These are phyloP conservation scores for Botryotinia calthae DNA, from an alignment of 2,329 filamentous ascomycete species.

Conservation along the genomic window DNA sequence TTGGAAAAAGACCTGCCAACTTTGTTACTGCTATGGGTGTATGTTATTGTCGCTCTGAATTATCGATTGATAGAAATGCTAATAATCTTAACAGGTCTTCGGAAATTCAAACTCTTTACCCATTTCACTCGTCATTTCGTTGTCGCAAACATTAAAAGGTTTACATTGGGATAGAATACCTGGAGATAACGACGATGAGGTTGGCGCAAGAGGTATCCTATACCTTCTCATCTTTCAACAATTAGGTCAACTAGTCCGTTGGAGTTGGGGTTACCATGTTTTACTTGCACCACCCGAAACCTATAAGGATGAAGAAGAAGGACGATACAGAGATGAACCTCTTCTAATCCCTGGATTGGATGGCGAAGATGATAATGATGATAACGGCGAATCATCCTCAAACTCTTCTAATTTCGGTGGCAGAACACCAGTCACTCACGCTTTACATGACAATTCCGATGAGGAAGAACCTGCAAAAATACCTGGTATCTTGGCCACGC, in stretches of 20 bases:
- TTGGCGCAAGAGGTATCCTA: conserved; percentile 87
- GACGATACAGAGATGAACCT: conserved; percentile 55
- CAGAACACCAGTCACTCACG: conserved; percentile 37
- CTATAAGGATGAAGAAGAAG: conserved; percentile 59
- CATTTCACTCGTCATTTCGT: conserved; percentile 90
- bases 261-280: conserved; percentile 98
- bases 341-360: conserved; percentile 51
- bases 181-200: conserved; percentile 92
- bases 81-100: conserved; percentile 60
- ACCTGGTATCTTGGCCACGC: conserved; percentile 27
- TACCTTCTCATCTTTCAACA: conserved; percentile 98
- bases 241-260: conserved; percentile 88
- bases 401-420: conserved; percentile 38
- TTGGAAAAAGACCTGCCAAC: conserved; percentile 82
- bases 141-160: conserved; percentile 87
- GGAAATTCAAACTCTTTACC: conserved; percentile 98
- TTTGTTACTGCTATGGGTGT: conserved; percentile 95
- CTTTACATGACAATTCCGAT: conserved; percentile 41
- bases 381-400: conserved; percentile 26
- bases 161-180: conserved; percentile 91
- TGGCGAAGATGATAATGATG: conserved; percentile 31
- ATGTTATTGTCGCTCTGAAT: conserved; percentile 40
- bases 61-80: conserved; percentile 18
- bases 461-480: conserved; percentile 43
- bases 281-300: conserved; percentile 80